Percentiles rank a stretch among this genome's conserved stretches.
Conservation (phyloP, 352 stramenopile species). For the Phytopythium aichiense region DNA sequence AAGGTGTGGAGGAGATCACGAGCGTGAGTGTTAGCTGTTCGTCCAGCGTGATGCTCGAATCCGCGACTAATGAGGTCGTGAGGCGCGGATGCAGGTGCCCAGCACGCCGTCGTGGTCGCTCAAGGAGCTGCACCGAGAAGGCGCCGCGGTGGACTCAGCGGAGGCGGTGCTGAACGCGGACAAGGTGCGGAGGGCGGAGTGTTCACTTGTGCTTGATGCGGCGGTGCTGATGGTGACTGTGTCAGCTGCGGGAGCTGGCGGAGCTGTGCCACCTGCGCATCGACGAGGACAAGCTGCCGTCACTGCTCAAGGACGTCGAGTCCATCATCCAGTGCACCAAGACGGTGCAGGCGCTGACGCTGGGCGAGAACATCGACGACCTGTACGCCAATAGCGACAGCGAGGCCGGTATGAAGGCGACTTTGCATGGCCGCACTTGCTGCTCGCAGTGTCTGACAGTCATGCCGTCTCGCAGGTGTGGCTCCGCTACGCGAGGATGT, state of each 20-base stretch:
- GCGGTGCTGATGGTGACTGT: neutral
- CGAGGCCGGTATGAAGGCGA: slow-evolving; percentile 29
- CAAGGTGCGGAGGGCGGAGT: slow-evolving; percentile 21
- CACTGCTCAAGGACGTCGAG: slow-evolving; percentile 76
- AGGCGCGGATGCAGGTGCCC: slow-evolving; percentile 32
- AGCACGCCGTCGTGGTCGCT: slow-evolving; percentile 78
- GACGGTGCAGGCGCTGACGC: slow-evolving; percentile 78
- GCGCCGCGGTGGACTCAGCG: slow-evolving; percentile 25
- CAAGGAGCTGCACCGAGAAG: slow-evolving; percentile 70
- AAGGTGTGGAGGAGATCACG: slow-evolving; percentile 58
- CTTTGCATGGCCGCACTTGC: neutral
- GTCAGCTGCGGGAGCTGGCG: slow-evolving; percentile 66
- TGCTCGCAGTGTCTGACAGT: neutral
- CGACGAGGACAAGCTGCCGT: slow-evolving; percentile 60
- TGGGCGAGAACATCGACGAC: slow-evolving; percentile 81
- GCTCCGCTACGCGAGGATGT: slow-evolving; percentile 71
- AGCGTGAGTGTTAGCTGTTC: slow-evolving; percentile 19
- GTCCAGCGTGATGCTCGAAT: neutral
- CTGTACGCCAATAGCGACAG: slow-evolving; percentile 68
- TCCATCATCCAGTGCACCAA: slow-evolving; percentile 88
- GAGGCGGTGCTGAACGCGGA: slow-evolving; percentile 56
- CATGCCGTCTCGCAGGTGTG: slow-evolving; percentile 8
- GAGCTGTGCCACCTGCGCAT: slow-evolving; percentile 84
- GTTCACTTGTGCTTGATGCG: no score
- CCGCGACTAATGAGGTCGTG: neutral